Evolutionary conservation across 2,329 filamentous ascomycete genomes (phyloP), one percentile per base, ranked within the genome.

Genomic region (Ophidiomyces ophidiicola): DNA sequence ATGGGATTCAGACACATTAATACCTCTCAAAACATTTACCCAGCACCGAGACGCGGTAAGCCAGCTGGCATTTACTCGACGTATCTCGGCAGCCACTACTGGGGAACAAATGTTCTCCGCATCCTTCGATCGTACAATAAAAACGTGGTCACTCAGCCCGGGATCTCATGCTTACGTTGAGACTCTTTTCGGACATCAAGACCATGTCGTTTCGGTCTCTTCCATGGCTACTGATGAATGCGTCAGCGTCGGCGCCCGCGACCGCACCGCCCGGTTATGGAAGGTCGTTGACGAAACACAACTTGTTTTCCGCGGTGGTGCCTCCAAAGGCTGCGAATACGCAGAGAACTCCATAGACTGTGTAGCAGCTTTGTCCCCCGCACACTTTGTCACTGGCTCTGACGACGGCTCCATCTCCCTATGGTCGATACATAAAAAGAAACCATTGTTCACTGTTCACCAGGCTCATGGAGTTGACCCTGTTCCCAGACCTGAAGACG

Each of bases 241-340:
- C 56, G 72, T 96, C 44, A 90, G 80, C 45, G 90, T 94, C 12
- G 90, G 90, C 40, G 81, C 85, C 4, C 73, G 90, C 48, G 90
- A 98, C 59, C 78, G 88, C 42, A 94, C 87, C 2, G 90, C 88
- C 26, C 73, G 90, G 43, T 64, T 94, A 50, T 98, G 90, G 90
- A 94, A 94, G 61, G 87, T 98, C 1, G 77, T 84, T 3, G 90
- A 98, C 52, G 88, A 98, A 64, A 84, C 82, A 1, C 90, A 98
- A 58, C 74, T 98, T 5, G 87, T 96, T 1, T 98, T 96, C 62
- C 80, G 88, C 33, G 88, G 87, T 42, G 85, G 86, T 46, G 63
- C 58, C 32, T 64, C 57, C 29, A 67, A 57, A 33, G 61, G 66
- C 11, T 66, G 68, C 11, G 51, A 62, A 6, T 75, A 77, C 45